Percentiles rank a stretch among this genome's conserved stretches.
Evolutionary conservation across 106 monocot genomes (phyloP).

Genomic region (Hemerocallis citrina): DNA sequence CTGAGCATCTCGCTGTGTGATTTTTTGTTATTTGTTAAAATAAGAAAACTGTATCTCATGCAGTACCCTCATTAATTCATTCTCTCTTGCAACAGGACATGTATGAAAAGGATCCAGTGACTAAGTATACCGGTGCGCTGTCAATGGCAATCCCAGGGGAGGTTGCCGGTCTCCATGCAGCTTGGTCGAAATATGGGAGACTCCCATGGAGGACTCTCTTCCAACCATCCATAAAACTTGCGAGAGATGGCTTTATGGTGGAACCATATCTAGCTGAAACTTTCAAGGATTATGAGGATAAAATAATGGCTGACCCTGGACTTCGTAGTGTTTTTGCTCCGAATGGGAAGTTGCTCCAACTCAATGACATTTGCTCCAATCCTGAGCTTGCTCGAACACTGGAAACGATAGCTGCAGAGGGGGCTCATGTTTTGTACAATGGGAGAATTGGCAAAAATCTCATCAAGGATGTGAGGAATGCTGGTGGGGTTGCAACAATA

Average conservation of each 20-base stretch:
- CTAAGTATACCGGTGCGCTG: conserved; percentile 53
- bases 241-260: conserved; percentile 55
- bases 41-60: too few species aligned
- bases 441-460: conserved; percentile 66
- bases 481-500: conserved; percentile 67
- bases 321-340: conserved; percentile 48
- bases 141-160: conserved; percentile 67
- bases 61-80: conserved; percentile 18
- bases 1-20: too few species aligned
- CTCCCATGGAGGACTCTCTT: conserved; percentile 77
- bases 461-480: conserved; percentile 42
- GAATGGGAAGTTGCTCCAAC: conserved; percentile 35
- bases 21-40: too few species aligned
- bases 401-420: conserved; percentile 48
- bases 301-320: conserved; percentile 60
- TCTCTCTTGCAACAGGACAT: conserved; percentile 55
- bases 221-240: conserved; percentile 64
- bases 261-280: conserved; percentile 32
- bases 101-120: conserved; percentile 47
- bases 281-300: conserved; percentile 5
- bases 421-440: conserved; percentile 64
- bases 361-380: conserved; percentile 51
- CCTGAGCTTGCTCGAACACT: conserved; percentile 49
- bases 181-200: conserved; percentile 46
- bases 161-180: conserved; percentile 48